Percentiles rank a stretch among this genome's conserved stretches.
These are phyloP conservation scores for Termitomyces sp. DNA, from an alignment of 768 basidiomycete genomes.

Conservation along the genomic window DNA sequence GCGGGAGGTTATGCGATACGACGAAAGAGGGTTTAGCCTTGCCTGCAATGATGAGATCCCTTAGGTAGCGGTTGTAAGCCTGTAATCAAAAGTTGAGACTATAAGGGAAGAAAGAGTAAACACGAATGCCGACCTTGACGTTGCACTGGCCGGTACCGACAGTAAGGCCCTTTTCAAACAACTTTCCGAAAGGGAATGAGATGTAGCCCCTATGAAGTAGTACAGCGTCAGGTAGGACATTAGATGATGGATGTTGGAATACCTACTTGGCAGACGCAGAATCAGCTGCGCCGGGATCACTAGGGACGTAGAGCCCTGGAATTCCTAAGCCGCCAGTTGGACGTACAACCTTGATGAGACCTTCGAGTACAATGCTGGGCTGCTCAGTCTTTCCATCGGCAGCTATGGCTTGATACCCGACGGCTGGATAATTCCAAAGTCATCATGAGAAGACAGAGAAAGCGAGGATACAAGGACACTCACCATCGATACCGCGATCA, in stretches of 20 bases:
- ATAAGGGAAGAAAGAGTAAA: not conserved
- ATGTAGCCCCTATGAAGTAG: constrained; percentile 38
- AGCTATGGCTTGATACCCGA: constrained; percentile 54
- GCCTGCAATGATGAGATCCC: constrained; percentile 52
- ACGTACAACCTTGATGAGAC: constrained; percentile 47
- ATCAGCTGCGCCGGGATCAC: constrained; percentile 54
- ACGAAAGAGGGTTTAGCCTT: constrained; percentile 53
- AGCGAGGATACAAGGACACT: not conserved
- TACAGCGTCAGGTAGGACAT: not conserved
- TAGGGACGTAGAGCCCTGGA: constrained; percentile 54
- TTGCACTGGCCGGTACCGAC: constrained; percentile 56
- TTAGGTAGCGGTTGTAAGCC: constrained; percentile 50
- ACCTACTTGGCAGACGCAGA: constrained; percentile 43
- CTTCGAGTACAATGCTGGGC: constrained; percentile 51
- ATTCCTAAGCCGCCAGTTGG: constrained; percentile 57
- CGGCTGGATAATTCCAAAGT: constrained; percentile 25
- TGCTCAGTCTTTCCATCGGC: constrained; percentile 53
- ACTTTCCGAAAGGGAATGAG: constrained; percentile 47
- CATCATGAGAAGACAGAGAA: not conserved
- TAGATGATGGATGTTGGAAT: not conserved
- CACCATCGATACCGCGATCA: constrained; percentile 49
- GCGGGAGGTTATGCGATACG: constrained; percentile 47
- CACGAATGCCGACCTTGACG: constrained; percentile 38
- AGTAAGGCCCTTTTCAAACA: constrained; percentile 55
- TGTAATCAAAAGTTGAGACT: constrained; percentile 13